A percentile compares a stretch with the other conserved stretches of the same genome.
phyloP scores from a whole-genome alignment of 148 eudicot species.

The Fagopyrum tataricum region DNA sequence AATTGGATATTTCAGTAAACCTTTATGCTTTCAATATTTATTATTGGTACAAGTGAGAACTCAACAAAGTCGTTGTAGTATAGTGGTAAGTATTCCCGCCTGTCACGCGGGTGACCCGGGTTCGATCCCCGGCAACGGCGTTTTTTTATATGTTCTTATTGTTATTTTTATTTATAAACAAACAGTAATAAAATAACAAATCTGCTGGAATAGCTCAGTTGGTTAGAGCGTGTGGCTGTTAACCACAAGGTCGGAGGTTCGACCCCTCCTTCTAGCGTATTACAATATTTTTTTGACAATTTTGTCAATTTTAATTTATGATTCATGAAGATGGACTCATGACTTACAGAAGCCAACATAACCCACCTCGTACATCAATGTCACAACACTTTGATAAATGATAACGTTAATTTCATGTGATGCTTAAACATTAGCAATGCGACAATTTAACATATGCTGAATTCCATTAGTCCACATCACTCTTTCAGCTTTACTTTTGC shows the following conservation, averaged over 20 bases:
- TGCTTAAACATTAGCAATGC: conserved; percentile 20
- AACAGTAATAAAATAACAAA: too few relatives aligned
- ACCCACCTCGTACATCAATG: neutral
- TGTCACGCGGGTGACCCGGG: conserved; percentile 99
- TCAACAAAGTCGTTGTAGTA: conserved; percentile 83
- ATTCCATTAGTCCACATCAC: conserved; percentile 76
- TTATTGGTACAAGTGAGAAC: too few relatives aligned
- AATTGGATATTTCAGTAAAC: too few relatives aligned
- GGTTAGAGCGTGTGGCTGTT: conserved; percentile 29
- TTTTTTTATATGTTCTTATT: too few relatives aligned
- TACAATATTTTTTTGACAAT: too few relatives aligned
- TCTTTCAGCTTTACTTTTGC: conserved; percentile 69
- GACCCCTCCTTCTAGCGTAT: conserved; percentile 23
- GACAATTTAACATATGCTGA: conserved; percentile 63
- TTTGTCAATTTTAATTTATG: too few relatives aligned
- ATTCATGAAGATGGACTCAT: too few relatives aligned
- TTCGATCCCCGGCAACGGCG: conserved; percentile 99
- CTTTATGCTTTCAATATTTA: too few relatives aligned
- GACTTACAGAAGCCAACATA: too few relatives aligned
- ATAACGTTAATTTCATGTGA: neutral
- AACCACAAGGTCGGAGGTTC: conserved; percentile 28
- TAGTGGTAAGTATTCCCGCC: conserved; percentile 99
- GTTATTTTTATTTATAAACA: too few relatives aligned
- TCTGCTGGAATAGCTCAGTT: conserved; percentile 25
- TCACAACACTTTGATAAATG: neutral